These are phyloP conservation scores for Protomyces arabidopsidicola DNA, from an alignment of 1,139 yeast species.

Conservation along the genomic window DNA sequence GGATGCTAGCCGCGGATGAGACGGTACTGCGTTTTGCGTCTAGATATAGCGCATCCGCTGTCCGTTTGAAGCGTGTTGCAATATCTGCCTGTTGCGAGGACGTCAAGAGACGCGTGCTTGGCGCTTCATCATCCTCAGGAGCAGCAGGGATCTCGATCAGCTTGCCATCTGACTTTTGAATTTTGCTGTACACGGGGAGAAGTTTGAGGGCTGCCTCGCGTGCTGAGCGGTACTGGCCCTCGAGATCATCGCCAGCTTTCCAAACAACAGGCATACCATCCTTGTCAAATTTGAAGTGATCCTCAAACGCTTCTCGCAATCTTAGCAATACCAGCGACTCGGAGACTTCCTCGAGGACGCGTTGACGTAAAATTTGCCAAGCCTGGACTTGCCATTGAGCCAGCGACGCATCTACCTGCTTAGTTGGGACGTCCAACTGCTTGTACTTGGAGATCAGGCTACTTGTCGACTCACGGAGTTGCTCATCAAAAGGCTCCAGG, in stretches of 20 bases:
- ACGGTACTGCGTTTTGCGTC: conserved; percentile 70
- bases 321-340: conserved; percentile 40
- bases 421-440: conserved; percentile 32
- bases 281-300: conserved; percentile 72
- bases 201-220: conserved; percentile 48
- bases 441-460: conserved; percentile 33
- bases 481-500: conserved; percentile 44
- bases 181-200: conserved; percentile 20
- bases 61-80: conserved; percentile 60
- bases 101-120: conserved; percentile 50
- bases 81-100: conserved; percentile 57
- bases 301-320: conserved; percentile 61
- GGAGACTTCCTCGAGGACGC: conserved; percentile 51
- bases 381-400: conserved; percentile 40
- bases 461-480: conserved; percentile 40
- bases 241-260: conserved; percentile 70
- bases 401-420: not conserved
- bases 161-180: conserved; percentile 26
- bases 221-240: conserved; percentile 57
- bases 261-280: conserved; percentile 79
- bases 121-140: conserved; percentile 2
- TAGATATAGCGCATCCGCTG: conserved; percentile 72
- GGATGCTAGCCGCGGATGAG: conserved; percentile 69
- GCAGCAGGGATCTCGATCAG: conserved; percentile 53
- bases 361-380: conserved; percentile 61